phyloP scores from a whole-genome alignment of 179 eudicot species.

The Carnegiea gigantea region DNA sequence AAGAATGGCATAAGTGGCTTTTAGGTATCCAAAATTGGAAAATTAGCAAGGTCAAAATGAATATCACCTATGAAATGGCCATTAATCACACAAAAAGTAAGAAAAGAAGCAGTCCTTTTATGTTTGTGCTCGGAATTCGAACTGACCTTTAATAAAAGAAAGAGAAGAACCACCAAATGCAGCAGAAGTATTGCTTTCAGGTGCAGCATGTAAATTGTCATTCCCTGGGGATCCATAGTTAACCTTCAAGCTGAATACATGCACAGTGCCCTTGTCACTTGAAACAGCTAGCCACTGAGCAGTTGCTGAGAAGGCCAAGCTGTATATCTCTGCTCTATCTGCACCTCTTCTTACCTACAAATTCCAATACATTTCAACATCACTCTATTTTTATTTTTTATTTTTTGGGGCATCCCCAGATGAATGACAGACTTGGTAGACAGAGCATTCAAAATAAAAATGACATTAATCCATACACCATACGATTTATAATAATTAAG shows the following conservation, averaged over 20 bases:
- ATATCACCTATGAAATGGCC: not conserved
- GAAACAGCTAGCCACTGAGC: conserved; percentile 97
- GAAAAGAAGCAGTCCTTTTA: not conserved
- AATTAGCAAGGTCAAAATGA: not conserved
- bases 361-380: conserved; percentile 9
- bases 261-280: conserved; percentile 97
- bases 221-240: conserved; percentile 45
- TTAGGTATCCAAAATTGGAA: not conserved
- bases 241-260: conserved; percentile 75
- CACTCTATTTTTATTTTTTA: not conserved
- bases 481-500: not conserved
- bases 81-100: not conserved
- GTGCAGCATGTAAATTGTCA: conserved; percentile 39
- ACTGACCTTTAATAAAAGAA: conserved; percentile 80
- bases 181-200: conserved; percentile 38
- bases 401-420: not conserved
- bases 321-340: conserved; percentile 93
- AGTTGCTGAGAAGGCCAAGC: conserved; percentile 87
- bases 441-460: not conserved
- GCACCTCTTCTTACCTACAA: conserved; percentile 94
- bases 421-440: not conserved
- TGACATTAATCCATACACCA: not conserved
- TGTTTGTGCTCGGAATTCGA: not conserved
- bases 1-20: not conserved
- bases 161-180: conserved; percentile 60